Evolutionary conservation across 2,329 filamentous ascomycete species (phyloP), one percentile per base, ranked within the genome.

Genomic region (Aureobasidium sp.): DNA sequence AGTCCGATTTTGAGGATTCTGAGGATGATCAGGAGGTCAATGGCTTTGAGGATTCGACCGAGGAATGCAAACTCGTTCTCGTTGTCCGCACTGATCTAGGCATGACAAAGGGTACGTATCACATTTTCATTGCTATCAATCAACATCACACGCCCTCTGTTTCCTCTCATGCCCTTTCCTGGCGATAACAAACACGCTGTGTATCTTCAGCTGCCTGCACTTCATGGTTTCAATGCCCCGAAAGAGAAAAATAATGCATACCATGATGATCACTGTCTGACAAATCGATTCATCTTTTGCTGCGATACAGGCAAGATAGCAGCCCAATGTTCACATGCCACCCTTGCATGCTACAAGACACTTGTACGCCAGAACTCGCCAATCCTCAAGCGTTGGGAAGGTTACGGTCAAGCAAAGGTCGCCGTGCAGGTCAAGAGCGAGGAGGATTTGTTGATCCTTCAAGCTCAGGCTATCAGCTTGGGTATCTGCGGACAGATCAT

Each of bases 301-400:
- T 51, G 20, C 34, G 25, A 29, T 36, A 49, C 66, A 96, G 93
- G 93, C 70, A 99, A 99, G 82, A 97, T 97, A 70, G 94, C 91
- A 62, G 94, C 94, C 8, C 94, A 97, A 77, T 93, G 89, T 77
- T 89, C 88, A 55, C 94, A 97, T 76, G 94, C 94, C n/a, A 96
- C 93, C 3, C 86, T 99, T 62, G 92, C 93, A 61, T 97, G 93
- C 83, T 99, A 96, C 85, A 97, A 97, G 79, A 79, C 86, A 63
- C 85, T 95, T 66, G 77, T 85, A 44, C 75, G 78, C 41, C 80
- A 80, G 27, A 70, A 77, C 48, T 83, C 85, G 62, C 79, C 79
- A 47, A 78, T 96, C 58, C 84, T 99, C 53, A 82, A 82, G 67
- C 87, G 88, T 67, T 99, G 94, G 94, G 94, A 99, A 77, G 81